phyloP scores from a whole-genome alignment of 331 rosid genomes.

The Quercus phellos region DNA sequence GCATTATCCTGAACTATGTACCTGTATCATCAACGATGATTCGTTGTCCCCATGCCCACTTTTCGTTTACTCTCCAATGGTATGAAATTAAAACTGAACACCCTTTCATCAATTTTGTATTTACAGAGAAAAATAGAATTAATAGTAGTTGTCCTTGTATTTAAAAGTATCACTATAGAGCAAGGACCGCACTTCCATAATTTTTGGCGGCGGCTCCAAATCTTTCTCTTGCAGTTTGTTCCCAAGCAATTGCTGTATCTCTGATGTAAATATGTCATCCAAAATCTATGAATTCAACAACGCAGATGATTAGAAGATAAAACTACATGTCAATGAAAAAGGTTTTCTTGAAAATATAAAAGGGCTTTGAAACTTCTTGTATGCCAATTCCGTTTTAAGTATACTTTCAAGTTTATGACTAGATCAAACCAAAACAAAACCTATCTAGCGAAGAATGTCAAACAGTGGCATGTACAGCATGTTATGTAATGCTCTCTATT shows the following conservation, averaged over 20 bases:
- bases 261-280: constrained; percentile 31
- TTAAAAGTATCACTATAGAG: constrained; percentile 12
- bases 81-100: not conserved
- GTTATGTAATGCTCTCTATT: too few relatives aligned
- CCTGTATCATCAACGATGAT: not conserved
- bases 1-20: not conserved
- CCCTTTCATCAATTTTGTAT: not conserved
- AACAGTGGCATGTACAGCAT: too few relatives aligned
- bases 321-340: too few relatives aligned
- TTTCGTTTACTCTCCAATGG: not conserved
- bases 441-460: too few relatives aligned
- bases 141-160: not conserved
- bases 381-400: too few relatives aligned
- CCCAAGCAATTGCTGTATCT: constrained; percentile 28
- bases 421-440: too few relatives aligned
- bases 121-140: not conserved
- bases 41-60: not conserved
- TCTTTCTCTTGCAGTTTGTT: constrained; percentile 14
- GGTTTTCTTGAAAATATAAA: too few relatives aligned
- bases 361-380: too few relatives aligned
- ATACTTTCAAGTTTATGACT: too few relatives aligned
- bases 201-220: constrained; percentile 16
- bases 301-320: too few relatives aligned
- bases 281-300: constrained; percentile 15
- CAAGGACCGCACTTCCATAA: constrained; percentile 27